Evolutionary conservation across 345 rosid genomes (phyloP).

Genomic region (Hypericum perforatum): DNA sequence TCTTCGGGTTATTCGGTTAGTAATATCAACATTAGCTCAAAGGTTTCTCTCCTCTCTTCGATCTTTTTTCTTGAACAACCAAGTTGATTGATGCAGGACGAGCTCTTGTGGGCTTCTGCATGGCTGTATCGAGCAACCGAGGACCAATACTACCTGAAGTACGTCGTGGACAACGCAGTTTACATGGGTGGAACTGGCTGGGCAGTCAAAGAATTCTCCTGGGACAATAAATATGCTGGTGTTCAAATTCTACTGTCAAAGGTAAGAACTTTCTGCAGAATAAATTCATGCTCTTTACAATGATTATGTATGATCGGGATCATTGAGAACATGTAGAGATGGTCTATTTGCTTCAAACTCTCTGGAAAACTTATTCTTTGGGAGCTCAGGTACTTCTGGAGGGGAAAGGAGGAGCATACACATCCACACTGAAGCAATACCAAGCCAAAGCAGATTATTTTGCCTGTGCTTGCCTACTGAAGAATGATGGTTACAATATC

Average conservation of each 20-base stretch:
- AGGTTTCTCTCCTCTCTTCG: not conserved
- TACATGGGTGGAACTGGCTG: conserved; percentile 90
- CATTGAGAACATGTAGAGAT: too few relatives aligned
- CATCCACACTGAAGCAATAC: conserved; percentile 29
- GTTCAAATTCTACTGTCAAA: conserved; percentile 69
- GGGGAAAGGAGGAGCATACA: conserved; percentile 20
- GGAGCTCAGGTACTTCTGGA: conserved; percentile 39
- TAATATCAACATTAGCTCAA: not conserved
- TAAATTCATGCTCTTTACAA: not conserved
- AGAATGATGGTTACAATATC: conserved; percentile 66
- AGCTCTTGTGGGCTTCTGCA: conserved; percentile 71
- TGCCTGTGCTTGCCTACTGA: conserved; percentile 69
- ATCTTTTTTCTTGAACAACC: not conserved
- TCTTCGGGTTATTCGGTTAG: conserved; percentile 27
- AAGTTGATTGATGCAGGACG: conserved; percentile 40
- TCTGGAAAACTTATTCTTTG: too few relatives aligned
- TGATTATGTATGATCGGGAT: not conserved
- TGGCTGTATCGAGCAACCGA: conserved; percentile 67
- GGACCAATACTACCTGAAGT: conserved; percentile 58
- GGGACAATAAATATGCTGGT: conserved; percentile 91
- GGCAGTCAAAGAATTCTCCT: conserved; percentile 83
- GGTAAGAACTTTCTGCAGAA: conserved; percentile 23
- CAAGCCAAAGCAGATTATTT: conserved; percentile 75
- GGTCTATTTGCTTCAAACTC: too few relatives aligned
- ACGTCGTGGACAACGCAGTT: conserved; percentile 52